Evolutionary conservation across 345 rosid genomes (phyloP), one percentile per base, ranked within the genome.

Genomic region (Eucalyptus victrix): DNA sequence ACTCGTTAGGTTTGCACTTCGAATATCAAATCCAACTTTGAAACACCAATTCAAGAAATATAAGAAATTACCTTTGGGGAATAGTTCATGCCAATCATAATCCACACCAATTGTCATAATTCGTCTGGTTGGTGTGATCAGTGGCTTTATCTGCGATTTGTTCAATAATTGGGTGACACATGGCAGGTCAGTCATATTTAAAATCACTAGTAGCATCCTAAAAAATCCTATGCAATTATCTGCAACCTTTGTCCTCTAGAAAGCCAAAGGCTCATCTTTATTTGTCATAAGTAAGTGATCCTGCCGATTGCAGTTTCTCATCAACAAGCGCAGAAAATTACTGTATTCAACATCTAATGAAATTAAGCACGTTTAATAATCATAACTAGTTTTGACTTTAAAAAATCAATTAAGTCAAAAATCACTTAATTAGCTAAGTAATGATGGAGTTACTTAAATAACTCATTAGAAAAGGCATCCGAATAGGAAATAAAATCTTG

Each of bases 61-160:
- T 26, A 81, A 86, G 67, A 88, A 47, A 85, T 90, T 44, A 97
- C 99, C 97, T 95, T 92, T 93, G 11, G 99, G 99, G 89, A 97
- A 95, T 91, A 97, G 91, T 90, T 97, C 98, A 86, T 95, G 99
- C 99, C 98, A 97, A 67, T 94, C 99, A 67, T 97, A 96, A 87
- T 93, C 90, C 91, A 96, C 92, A 7, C 98, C 98, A 88, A 94
- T 94, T 90, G 91, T 94, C 95, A 97, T 94, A 88, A 97, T 97
- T 72, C 91, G 89, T 91, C 95, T 95, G 58, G 99, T 97, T 88
- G 99, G 99, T 92, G 80, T 94, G 87, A 97, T 96, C 80, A 97
- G 94, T 88, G 99, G 99, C 89, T 93, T 97, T 91, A 97, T 96
- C 99, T 97, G 94, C 94, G 94, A 53, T 89, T 69, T 91, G 90